Evolutionary conservation across 495 filamentous ascomycete species (phyloP).

Genomic region (Aspergillus heteromorphus): DNA sequence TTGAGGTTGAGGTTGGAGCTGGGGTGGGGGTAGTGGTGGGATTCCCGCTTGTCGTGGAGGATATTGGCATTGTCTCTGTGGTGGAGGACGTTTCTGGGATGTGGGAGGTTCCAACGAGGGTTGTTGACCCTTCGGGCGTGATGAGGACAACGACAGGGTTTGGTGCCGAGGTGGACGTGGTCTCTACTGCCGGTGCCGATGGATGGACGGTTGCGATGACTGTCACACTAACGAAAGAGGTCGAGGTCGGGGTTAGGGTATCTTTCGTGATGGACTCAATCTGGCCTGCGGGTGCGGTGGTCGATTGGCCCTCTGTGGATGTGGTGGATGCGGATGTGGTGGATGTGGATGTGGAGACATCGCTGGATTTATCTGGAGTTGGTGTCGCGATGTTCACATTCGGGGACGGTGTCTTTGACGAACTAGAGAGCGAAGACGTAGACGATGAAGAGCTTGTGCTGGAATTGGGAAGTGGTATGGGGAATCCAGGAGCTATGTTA

Average conservation of each 20-base stretch:
- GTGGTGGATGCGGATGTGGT: not conserved
- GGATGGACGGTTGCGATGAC: not conserved
- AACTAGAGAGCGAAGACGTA: not conserved
- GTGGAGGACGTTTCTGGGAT: not conserved
- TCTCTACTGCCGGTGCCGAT: not conserved
- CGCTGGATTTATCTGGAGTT: not conserved
- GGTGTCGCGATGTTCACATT: not conserved
- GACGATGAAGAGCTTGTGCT: not conserved
- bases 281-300: not conserved
- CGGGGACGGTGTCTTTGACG: not conserved
- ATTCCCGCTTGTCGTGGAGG: not conserved
- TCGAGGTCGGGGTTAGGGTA: not conserved
- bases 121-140: constrained; percentile 4
- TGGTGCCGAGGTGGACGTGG: not conserved
- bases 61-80: not conserved
- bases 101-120: not conserved
- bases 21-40: not conserved
- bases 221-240: not conserved
- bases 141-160: constrained; percentile 6
- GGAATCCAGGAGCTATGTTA: too few species aligned
- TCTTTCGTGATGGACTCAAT: not conserved
- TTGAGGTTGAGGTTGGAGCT: not conserved
- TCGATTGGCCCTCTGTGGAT: not conserved
- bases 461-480: too few species aligned
- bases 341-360: not conserved